Evolutionary conservation across 2,329 filamentous ascomycete species (phyloP).

Genomic region (Aureobasidium melanogenum): DNA sequence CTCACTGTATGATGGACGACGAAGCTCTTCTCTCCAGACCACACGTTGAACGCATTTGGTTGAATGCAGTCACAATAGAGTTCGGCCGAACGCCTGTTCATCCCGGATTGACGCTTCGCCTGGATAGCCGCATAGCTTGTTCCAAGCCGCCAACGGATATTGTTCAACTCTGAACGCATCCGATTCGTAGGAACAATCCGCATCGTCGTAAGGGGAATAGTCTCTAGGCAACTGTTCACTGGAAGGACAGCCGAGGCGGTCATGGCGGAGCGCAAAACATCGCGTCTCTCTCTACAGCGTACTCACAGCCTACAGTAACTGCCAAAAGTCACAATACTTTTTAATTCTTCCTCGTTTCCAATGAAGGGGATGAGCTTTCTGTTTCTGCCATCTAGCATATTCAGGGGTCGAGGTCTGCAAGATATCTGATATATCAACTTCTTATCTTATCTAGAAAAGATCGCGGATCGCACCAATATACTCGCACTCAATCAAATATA

Average conservation of each 20-base stretch:
- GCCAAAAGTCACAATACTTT: too few species aligned
- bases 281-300: neutral
- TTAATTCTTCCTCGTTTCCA: too few species aligned
- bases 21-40: neutral
- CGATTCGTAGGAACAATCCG: neutral
- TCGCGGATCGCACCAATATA: neutral
- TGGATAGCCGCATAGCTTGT: neutral
- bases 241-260: neutral
- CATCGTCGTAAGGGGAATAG: neutral
- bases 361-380: too few species aligned
- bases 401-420: too few species aligned
- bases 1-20: neutral
- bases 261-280: neutral
- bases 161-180: too few species aligned
- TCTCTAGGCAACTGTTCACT: neutral
- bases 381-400: too few species aligned
- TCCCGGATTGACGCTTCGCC: too few species aligned
- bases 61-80: neutral
- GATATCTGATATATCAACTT: too few species aligned
- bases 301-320: too few species aligned
- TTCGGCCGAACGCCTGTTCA: neutral
- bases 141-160: neutral
- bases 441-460: neutral
- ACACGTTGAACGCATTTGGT: neutral
- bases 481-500: neutral